phyloP scores from a whole-genome alignment of 352 stramenopile genomes.

The Blastocystis sp. region DNA sequence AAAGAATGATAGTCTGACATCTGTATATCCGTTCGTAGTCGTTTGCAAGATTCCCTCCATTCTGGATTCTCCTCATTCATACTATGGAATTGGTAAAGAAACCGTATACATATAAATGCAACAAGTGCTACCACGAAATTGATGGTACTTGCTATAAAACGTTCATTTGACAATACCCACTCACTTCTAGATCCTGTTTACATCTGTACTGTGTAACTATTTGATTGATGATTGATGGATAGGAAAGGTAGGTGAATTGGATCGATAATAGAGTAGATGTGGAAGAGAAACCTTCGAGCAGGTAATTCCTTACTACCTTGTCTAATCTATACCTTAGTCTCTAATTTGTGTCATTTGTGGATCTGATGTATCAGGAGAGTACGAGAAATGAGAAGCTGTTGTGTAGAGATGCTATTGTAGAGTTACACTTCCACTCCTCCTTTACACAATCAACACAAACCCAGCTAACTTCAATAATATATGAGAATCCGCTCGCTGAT shows the following conservation, averaged over 20 bases:
- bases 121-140: constrained; percentile 48
- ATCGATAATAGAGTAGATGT: constrained; percentile 6
- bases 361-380: constrained; percentile 51
- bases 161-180: neutral
- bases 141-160: constrained; percentile 60
- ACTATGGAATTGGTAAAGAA: neutral
- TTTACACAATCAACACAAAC: constrained; percentile 40
- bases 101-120: constrained; percentile 28
- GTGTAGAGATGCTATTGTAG: constrained; percentile 24
- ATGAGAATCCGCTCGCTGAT: constrained; percentile 44
- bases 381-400: neutral
- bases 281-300: constrained; percentile 48
- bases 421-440: constrained; percentile 35
- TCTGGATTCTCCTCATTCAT: too few relatives aligned
- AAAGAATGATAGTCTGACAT: too few relatives aligned
- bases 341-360: constrained; percentile 6
- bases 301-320: neutral
- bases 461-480: constrained; percentile 43
- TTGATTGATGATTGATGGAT: neutral
- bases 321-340: neutral
- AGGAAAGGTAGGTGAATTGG: constrained; percentile 5
- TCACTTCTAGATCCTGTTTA: neutral
- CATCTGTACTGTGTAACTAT: constrained; percentile 54
- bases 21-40: too few relatives aligned
- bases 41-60: constrained; percentile 34